Conservation (phyloP, 768 basidiomycete species). For the Russula compacta region DNA sequence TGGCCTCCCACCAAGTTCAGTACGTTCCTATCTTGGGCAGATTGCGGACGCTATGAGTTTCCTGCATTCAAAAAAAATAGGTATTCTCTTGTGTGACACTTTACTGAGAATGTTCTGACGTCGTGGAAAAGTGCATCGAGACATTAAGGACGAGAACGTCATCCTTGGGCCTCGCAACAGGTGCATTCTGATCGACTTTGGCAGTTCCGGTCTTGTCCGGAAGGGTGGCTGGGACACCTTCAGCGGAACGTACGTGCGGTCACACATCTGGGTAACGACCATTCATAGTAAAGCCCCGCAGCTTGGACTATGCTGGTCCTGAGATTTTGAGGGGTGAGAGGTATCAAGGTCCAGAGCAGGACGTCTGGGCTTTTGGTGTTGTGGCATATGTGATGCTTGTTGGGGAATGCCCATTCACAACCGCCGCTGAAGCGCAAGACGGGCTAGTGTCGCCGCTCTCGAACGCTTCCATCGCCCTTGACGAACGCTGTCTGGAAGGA, state of each 20-base stretch:
- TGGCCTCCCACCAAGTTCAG: constrained; percentile 64
- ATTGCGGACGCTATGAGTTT: constrained; percentile 87
- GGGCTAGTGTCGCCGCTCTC: constrained; percentile 71
- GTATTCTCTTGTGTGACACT: constrained; percentile 32
- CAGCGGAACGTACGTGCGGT: constrained; percentile 73
- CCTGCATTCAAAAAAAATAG: constrained; percentile 85
- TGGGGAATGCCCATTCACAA: constrained; percentile 88
- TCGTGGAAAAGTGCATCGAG: constrained; percentile 67
- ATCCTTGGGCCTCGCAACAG: constrained; percentile 71
- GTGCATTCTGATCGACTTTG: constrained; percentile 95
- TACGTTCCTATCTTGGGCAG: constrained; percentile 85
- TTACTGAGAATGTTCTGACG: constrained; percentile 1
- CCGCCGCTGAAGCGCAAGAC: constrained; percentile 83
- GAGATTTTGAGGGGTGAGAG: constrained; percentile 93
- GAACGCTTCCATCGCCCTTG: constrained; percentile 64
- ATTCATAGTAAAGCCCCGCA: constrained; percentile 26
- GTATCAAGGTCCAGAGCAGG: constrained; percentile 94
- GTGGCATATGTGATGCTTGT: constrained; percentile 91
- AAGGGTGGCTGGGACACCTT: constrained; percentile 83
- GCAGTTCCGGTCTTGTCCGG: constrained; percentile 80
- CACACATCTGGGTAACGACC: constrained; percentile 6
- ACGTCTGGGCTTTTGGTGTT: constrained; percentile 97
- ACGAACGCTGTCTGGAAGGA: constrained; percentile 71
- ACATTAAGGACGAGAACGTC: constrained; percentile 97
- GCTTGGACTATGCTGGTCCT: constrained; percentile 90